Evolutionary conservation across 106 monocot genomes (phyloP).

Genomic region (Alisma plantagoaquatica): DNA sequence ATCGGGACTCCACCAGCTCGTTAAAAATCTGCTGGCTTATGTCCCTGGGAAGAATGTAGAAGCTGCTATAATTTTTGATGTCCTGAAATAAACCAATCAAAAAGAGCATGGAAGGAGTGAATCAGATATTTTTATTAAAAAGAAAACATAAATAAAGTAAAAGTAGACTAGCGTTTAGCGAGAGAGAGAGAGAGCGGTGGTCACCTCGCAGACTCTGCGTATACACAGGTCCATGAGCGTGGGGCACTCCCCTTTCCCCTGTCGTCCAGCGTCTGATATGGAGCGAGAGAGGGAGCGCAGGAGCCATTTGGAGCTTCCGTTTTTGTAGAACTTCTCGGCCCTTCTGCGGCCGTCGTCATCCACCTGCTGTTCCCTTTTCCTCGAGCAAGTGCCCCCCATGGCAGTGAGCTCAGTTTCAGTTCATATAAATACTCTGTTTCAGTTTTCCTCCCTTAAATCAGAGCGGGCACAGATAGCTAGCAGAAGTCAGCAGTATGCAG

Average conservation of each 20-base stretch:
- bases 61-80: constrained; percentile 59
- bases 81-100: constrained; percentile 37
- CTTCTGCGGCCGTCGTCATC: constrained; percentile 28
- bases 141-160: background rate
- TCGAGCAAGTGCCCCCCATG: constrained; percentile 95
- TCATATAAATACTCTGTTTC: no score
- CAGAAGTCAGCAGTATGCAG: no score
- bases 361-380: constrained; percentile 55
- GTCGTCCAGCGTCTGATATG: constrained; percentile 16
- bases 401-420: background rate
- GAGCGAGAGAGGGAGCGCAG: constrained; percentile 46
- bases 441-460: no score
- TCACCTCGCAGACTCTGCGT: constrained; percentile 65
- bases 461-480: no score
- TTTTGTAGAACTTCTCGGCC: constrained; percentile 47
- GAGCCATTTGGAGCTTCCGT: constrained; percentile 81
- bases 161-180: background rate
- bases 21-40: constrained; percentile 95
- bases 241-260: constrained; percentile 35
- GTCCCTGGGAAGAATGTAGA: constrained; percentile 89
- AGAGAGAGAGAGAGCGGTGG: background rate
- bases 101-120: background rate
- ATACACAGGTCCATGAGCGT: constrained; percentile 86
- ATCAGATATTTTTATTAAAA: background rate
- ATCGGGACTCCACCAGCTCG: constrained; percentile 60